These are phyloP conservation scores for Aspergillus texensis DNA, from an alignment of 2,329 filamentous ascomycete species.

Conservation along the genomic window DNA sequence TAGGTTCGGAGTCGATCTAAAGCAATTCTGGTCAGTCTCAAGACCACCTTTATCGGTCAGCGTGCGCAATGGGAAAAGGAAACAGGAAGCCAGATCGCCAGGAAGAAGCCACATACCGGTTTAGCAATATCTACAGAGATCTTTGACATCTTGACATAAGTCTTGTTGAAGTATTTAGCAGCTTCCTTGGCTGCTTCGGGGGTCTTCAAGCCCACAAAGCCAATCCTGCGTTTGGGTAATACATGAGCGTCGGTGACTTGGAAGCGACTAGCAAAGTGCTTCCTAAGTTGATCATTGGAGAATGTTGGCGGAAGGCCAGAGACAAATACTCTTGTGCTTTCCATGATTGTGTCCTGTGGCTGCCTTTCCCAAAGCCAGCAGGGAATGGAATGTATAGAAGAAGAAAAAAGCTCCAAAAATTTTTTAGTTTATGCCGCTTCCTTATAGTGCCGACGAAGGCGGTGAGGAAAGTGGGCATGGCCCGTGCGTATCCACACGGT, in stretches of 20 bases:
- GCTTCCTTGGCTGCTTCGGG: constrained; percentile 78
- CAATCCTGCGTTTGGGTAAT: constrained; percentile 85
- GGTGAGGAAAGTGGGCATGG: constrained; percentile 34
- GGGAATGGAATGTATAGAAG: constrained; percentile 19
- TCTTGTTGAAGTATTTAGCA: constrained; percentile 92
- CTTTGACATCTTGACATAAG: constrained; percentile 94
- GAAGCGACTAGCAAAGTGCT: constrained; percentile 79
- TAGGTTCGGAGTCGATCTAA: constrained; percentile 45
- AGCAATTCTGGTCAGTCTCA: constrained; percentile 42
- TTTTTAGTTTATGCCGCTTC: constrained; percentile 29
- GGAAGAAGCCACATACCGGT: constrained; percentile 60
- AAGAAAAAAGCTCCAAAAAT: constrained; percentile 20
- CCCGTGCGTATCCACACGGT: constrained; percentile 25
- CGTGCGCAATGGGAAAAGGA: constrained; percentile 32
- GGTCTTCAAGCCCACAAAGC: constrained; percentile 91
- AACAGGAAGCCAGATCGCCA: constrained; percentile 15
- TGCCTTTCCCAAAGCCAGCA: constrained; percentile 12
- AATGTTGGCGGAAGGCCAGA: constrained; percentile 80
- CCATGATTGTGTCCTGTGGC: constrained; percentile 53
- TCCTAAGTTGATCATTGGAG: constrained; percentile 80
- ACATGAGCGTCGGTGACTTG: constrained; percentile 90
- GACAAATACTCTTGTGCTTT: constrained; percentile 75
- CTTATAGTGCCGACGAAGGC: constrained; percentile 34
- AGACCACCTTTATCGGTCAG: constrained; percentile 44
- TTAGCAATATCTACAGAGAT: constrained; percentile 86